These are phyloP conservation scores for Rosa rugosa DNA, from an alignment of 306 rosid genomes.

Conservation along the genomic window DNA sequence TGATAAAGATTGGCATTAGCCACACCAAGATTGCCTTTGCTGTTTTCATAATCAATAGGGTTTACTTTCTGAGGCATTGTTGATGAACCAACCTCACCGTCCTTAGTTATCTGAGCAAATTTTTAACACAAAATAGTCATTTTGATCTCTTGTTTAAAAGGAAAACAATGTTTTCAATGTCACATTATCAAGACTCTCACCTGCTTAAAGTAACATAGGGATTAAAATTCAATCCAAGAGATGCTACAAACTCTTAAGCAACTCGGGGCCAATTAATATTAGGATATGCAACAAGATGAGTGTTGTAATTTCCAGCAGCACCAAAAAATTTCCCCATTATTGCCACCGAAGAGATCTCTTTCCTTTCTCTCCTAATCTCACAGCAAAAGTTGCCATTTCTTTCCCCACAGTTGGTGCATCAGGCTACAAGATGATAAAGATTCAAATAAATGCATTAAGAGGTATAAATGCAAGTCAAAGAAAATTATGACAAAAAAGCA, in stretches of 20 bases:
- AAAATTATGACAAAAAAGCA: background rate
- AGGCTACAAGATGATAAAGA: conserved; percentile 11
- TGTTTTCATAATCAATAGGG: conserved; percentile 90
- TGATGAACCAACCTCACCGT: conserved; percentile 82
- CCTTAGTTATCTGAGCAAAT: conserved; percentile 24
- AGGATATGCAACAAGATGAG: conserved; percentile 63
- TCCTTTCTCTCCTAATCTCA: conserved; percentile 73
- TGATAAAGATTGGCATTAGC: conserved; percentile 74
- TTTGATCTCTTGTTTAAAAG: background rate
- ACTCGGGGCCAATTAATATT: conserved; percentile 38
- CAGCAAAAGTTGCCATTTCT: conserved; percentile 51
- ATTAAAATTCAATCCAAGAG: conserved; percentile 58
- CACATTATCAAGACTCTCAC: background rate
- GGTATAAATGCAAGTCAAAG: background rate
- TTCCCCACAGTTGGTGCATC: conserved; percentile 83
- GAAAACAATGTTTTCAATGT: background rate
- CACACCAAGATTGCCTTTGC: conserved; percentile 92
- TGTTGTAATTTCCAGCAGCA: conserved; percentile 2
- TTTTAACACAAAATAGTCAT: background rate
- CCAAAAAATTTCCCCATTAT: conserved; percentile 90
- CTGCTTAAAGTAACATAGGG: conserved; percentile 44
- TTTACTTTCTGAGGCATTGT: conserved; percentile 67
- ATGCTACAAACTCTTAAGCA: conserved; percentile 52
- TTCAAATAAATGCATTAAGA: background rate
- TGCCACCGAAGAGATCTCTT: conserved; percentile 59